Evolutionary conservation across 345 rosid genomes (phyloP), one percentile per base, ranked within the genome.

Genomic region (Pelargonium nanum): DNA sequence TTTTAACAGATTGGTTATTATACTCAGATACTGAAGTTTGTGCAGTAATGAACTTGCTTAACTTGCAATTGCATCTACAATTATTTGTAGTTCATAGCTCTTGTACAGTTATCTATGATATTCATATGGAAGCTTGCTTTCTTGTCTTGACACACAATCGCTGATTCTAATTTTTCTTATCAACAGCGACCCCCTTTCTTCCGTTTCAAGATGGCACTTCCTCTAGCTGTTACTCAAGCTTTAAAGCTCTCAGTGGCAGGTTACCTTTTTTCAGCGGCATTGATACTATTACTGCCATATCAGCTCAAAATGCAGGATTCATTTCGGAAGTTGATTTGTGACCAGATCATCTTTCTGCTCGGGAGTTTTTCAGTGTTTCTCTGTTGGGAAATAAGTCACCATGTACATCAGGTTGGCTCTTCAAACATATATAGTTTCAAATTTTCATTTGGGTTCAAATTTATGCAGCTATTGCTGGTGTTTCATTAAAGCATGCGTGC

Each of bases 381-480:
- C 50, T 81, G 94, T 69, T 93, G 98, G 98, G 97, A 92, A 75
- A 69, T 85, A 52, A 76, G 79, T 78, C 91, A 81, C 77, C 87
- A 87, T 67, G 71, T 92, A 59, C 85, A 87, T 59, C 85, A 82
- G 98, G 98, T 92, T 74, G 40, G 82, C 60, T 53, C 40, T 59
- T 55, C 13, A 56, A 52, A 9, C 24, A 13, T 5, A 53, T 44
- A 20, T 10, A 24, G 51, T 13, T 32, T 23, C n/a, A 26, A 26
- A 24, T 13, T 52, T 58, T 22, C 6, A 58, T 19, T 51, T 10
- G 22, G 19, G 5, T 51, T 51, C 22, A 51, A 1, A 7, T 19
- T 51, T 19, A 16, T 51, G 19, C 17, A 19, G 54, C 54, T 51
- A 7, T 51, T 10, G 20, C 17, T 17, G 21, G 54, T 51, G 54